These are phyloP conservation scores for Podaxis sp. DNA, from an alignment of 768 basidiomycete species.

Conservation along the genomic window DNA sequence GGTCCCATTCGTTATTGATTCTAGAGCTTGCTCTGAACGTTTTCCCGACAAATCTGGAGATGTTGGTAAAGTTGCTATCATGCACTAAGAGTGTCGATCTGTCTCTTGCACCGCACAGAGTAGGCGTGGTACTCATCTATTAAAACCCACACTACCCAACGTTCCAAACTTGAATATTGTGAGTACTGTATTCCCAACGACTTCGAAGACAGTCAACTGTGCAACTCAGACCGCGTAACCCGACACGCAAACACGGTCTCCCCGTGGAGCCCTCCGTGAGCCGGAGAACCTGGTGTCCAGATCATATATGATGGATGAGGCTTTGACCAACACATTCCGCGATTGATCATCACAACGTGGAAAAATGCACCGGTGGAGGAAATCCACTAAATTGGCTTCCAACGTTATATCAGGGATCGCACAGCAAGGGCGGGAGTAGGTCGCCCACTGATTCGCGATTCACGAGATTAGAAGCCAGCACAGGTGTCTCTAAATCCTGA, in stretches of 20 bases:
- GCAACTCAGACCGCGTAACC: too few relatives aligned
- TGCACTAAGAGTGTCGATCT: neutral
- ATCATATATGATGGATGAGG: too few relatives aligned
- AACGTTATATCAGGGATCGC: neutral
- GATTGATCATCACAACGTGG: too few relatives aligned
- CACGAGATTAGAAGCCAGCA: neutral
- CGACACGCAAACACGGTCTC: too few relatives aligned
- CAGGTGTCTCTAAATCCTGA: neutral
- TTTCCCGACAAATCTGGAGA: neutral
- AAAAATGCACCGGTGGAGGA: too few relatives aligned
- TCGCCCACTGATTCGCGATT: neutral
- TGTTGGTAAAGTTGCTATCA: neutral
- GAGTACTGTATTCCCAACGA: too few relatives aligned
- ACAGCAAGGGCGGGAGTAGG: neutral
- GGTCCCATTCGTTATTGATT: neutral
- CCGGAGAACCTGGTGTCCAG: too few relatives aligned
- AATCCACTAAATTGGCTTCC: too few relatives aligned
- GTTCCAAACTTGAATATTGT: neutral
- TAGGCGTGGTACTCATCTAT: neutral
- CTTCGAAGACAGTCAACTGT: too few relatives aligned
- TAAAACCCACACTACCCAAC: neutral
- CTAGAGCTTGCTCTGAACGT: neutral
- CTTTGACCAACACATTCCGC: too few relatives aligned
- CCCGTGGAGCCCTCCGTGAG: too few relatives aligned
- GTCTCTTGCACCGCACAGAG: neutral